Evolutionary conservation across 441 rosid genomes (phyloP), one percentile per base, ranked within the genome.

Genomic region (Arabidopsis hybrid): DNA sequence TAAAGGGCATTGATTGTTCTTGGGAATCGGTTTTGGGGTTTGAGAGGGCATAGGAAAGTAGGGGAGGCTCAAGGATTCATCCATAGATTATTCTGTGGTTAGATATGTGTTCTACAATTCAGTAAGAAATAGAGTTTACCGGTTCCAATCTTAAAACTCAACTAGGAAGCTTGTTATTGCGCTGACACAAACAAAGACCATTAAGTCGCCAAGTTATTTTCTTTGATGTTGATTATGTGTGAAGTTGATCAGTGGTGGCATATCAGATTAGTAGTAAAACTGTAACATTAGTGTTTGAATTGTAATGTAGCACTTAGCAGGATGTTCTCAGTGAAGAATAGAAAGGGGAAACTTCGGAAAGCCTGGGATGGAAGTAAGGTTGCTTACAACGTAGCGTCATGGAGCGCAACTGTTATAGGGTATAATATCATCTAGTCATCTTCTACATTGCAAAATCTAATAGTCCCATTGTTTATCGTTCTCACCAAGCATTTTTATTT

Each of bases 321-420:
- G 84, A 89, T 93, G 69, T 90, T 92, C 75, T 90, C 96, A 7
- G 82, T 82, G 13, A 90, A 86, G 73, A 89, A 83, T 83, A 86
- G 84, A 47, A 83, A 84, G 42, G 96, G 95, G 59, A 92, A 87
- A 80, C 89, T 92, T 71, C 90, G 85, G 10, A 92, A 85, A 84
- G 97, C 93, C 35, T 92, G 93, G 97, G 96, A 92, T 42, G 97
- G 96, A 79, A 92, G 96, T 82, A 92, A 86, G 80, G 91, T 92
- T 46, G 55, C 85, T 21, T 90, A 92, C 77, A 90, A 92, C 26
- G 90, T 89, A 42, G 97, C 95, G 45, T 92, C 97, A 8, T 92
- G 97, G 97, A 93, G 96, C 0, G 96, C 95, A 71, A 92, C 96
- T 63, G 91, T 89, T 26, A 79, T 90, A 18, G 96, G 97, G 97